These are phyloP conservation scores for Fusarium sarcochroum DNA, from an alignment of 2,329 filamentous ascomycete species.

Conservation along the genomic window DNA sequence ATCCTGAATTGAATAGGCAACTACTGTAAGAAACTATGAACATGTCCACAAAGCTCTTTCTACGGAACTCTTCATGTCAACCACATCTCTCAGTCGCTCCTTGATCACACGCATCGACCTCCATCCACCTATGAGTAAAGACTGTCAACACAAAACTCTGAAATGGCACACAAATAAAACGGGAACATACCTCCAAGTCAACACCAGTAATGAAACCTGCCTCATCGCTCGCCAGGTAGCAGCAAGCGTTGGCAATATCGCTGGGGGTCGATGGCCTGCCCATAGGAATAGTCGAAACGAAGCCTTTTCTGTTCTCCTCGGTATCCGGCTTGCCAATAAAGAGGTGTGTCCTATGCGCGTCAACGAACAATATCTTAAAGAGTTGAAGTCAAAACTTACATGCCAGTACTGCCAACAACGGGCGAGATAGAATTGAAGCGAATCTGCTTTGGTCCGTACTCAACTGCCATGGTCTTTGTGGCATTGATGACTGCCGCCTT, in stretches of 20 bases:
- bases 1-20: not conserved
- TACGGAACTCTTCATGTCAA: not conserved
- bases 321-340: conserved; percentile 76
- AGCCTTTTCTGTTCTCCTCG: conserved; percentile 69
- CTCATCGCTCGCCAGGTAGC: conserved; percentile 80
- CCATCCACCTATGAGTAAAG: conserved; percentile 6
- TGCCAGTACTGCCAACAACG: conserved; percentile 64
- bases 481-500: conserved; percentile 77
- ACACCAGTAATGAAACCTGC: conserved; percentile 79
- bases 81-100: not conserved
- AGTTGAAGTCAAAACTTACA: not conserved
- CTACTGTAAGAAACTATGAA: not conserved
- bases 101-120: conserved; percentile 13
- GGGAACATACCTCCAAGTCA: conserved; percentile 66
- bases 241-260: conserved; percentile 79
- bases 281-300: conserved; percentile 67
- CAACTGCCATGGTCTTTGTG: conserved; percentile 73
- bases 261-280: conserved; percentile 57
- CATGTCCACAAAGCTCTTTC: not conserved
- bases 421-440: conserved; percentile 82
- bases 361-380: too few relatives aligned
- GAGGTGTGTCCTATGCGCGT: conserved; percentile 15
- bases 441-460: conserved; percentile 80
- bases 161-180: too few relatives aligned
- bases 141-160: not conserved